phyloP scores from a whole-genome alignment of 371 early-diverging fungal genomes.

The Lichtheimia corymbifera region DNA sequence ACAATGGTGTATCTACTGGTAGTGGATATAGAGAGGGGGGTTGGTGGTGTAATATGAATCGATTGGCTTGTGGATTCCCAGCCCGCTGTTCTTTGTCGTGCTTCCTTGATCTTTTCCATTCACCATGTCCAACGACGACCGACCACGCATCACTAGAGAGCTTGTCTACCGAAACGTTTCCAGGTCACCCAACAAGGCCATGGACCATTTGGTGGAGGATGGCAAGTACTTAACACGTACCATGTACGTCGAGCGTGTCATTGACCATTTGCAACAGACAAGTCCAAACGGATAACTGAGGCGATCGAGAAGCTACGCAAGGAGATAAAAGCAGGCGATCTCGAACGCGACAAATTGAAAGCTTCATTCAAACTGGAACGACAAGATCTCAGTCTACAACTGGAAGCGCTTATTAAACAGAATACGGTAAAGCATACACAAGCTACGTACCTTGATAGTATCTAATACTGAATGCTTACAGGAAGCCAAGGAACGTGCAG shows the following conservation, averaged over 20 bases:
- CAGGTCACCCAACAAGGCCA: background rate
- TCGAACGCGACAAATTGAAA: constrained; percentile 8
- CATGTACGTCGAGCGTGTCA: background rate
- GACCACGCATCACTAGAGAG: constrained; percentile 10
- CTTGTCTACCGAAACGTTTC: constrained; percentile 1
- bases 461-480: background rate
- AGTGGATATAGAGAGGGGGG: no score
- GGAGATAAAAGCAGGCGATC: background rate
- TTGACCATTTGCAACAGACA: constrained; percentile 3
- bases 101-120: no score
- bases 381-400: constrained; percentile 4
- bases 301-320: constrained; percentile 5
- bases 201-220: constrained; percentile 5
- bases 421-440: constrained; percentile 7
- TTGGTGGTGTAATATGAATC: no score
- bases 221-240: background rate
- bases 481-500: constrained; percentile 21
- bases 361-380: constrained; percentile 7
- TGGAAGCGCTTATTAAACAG: constrained; percentile 3
- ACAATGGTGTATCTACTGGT: no score
- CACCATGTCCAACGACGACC: background rate
- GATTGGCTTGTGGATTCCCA: no score
- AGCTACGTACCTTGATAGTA: background rate
- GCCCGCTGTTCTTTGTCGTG: no score
- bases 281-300: background rate